Evolutionary conservation across 2,329 filamentous ascomycete species (phyloP), one percentile per base, ranked within the genome.

Genomic region (Coleophoma cylindrospora): DNA sequence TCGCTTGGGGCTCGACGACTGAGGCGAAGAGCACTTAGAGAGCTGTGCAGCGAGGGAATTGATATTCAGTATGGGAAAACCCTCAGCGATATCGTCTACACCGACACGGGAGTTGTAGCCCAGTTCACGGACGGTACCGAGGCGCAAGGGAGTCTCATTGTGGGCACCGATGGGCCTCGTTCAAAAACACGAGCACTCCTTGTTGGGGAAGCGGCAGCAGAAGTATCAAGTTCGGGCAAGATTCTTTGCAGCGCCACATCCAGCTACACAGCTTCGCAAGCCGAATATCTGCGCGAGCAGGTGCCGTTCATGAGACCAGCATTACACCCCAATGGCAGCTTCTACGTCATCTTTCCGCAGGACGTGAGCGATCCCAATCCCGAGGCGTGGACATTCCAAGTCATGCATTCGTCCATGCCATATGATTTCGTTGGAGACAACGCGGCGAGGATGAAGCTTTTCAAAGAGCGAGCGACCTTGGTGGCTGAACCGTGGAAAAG

Each of bases 251-350:
- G 73, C 73, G 49, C 61, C 72, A 15, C 70, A 71, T 36, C 59
- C 65, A 4, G 64, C 56, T 34, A 70, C 54, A 61, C 68, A 34
- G 60, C 57, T 3, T 68, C 73, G 22, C 66, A 69, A 54, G 73
- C 73, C 3, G 62, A 68, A 12, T 69, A 61, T 50, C 58, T 76
- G 34, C 67, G 72, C 13, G 10, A 50, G 34, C 33, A 50, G 36
- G 68, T 68, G 48, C 70, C 75, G 46, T 70, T 72, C 2, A 61
- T 75, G 15, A 69, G 69, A 51, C 65, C 70, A 17, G 64, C 64
- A 1, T 59, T 65, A 5, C 64, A 69, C 12, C 71, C 75, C 51
- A 73, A 73, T 3, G 63, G 63, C 21, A 68, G 70, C 50, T 64
- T 63, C 40, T 69, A 74, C 48, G 66, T 67, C 22, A 71, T 73